Evolutionary conservation across 192 early-diverging fungal genomes (phyloP).

Genomic region (Coemansia brasiliensis): DNA sequence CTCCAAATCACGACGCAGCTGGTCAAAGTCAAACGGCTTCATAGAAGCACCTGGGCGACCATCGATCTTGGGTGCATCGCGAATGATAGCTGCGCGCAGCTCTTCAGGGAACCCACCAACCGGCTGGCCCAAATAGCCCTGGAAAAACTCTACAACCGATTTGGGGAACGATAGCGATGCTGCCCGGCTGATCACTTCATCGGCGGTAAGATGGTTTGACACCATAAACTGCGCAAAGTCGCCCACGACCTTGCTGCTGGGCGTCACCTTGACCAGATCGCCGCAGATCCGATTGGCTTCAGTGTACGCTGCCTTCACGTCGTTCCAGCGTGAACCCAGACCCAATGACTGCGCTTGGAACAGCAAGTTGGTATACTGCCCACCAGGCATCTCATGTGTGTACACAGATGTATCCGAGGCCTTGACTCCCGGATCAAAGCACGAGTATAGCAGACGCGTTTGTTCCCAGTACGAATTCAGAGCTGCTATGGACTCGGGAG

Average conservation of each 20-base stretch:
- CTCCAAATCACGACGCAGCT: conserved; percentile 70
- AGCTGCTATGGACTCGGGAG: conserved; percentile 72
- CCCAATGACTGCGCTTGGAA: conserved; percentile 96
- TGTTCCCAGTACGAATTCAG: conserved; percentile 98
- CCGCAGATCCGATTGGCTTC: conserved; percentile 91
- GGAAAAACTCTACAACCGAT: conserved; percentile 95
- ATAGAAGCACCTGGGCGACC: conserved; percentile 83
- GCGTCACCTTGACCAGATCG: conserved; percentile 97
- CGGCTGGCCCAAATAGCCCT: conserved; percentile 92
- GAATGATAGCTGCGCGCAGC: conserved; percentile 79
- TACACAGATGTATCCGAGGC: conserved; percentile 90
- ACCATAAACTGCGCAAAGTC: conserved; percentile 99
- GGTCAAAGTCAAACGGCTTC: conserved; percentile 73
- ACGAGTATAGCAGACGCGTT: conserved; percentile 89
- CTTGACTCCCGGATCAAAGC: conserved; percentile 92
- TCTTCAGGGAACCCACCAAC: conserved; percentile 94
- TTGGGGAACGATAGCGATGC: conserved; percentile 87
- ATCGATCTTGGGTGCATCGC: conserved; percentile 72
- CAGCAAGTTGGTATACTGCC: conserved; percentile 98
- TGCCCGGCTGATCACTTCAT: conserved; percentile 77
- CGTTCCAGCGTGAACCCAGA: conserved; percentile 89
- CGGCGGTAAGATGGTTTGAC: conserved; percentile 73
- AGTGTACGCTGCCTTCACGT: conserved; percentile 88
- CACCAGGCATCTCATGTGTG: conserved; percentile 95
- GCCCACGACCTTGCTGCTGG: conserved; percentile 96